A percentile compares a stretch with the other conserved stretches of the same genome.
Evolutionary conservation across 352 stramenopile species (phyloP).

Genomic region (Phytophthora melonis): DNA sequence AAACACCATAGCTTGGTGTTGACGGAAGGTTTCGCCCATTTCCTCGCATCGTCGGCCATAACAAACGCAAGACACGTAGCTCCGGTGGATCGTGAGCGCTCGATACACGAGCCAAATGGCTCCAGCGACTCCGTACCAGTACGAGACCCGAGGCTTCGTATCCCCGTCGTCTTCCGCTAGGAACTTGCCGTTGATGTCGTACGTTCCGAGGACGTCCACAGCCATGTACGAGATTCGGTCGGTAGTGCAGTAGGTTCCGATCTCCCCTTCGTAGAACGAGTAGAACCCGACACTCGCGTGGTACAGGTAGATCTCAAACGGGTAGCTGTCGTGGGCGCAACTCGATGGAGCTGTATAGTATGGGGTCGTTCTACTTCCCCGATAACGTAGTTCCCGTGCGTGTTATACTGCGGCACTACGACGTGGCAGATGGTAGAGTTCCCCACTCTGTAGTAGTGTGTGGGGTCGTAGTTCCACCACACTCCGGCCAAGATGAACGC

Average conservation of each 20-base stretch:
- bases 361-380: slow-evolving; percentile 1
- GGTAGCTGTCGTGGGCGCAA: slow-evolving; percentile 11
- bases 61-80: not conserved
- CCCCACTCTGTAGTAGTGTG: slow-evolving; percentile 18
- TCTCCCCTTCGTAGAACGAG: slow-evolving; percentile 9
- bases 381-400: slow-evolving; percentile 26
- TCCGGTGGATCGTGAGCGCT: slow-evolving; percentile 1
- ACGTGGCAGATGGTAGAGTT: slow-evolving; percentile 22
- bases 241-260: slow-evolving; percentile 8
- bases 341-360: slow-evolving; percentile 6
- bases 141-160: slow-evolving; percentile 8
- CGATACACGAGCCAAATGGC: slow-evolving; percentile 11
- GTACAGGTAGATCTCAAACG: slow-evolving; percentile 10
- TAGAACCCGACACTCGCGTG: slow-evolving; percentile 15
- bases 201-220: slow-evolving; percentile 9
- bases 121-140: slow-evolving; percentile 8
- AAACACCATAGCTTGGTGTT: slow-evolving; percentile 6
- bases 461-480: slow-evolving; percentile 26
- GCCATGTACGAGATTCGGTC: not conserved
- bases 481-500: slow-evolving; percentile 25
- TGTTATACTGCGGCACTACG: slow-evolving; percentile 30
- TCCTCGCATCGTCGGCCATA: slow-evolving; percentile 6
- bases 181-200: slow-evolving; percentile 12
- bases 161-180: slow-evolving; percentile 8
- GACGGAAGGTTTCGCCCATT: not conserved